Evolutionary conservation across 2,329 filamentous ascomycete genomes (phyloP).

Genomic region (Akanthomyces dipterigenus): DNA sequence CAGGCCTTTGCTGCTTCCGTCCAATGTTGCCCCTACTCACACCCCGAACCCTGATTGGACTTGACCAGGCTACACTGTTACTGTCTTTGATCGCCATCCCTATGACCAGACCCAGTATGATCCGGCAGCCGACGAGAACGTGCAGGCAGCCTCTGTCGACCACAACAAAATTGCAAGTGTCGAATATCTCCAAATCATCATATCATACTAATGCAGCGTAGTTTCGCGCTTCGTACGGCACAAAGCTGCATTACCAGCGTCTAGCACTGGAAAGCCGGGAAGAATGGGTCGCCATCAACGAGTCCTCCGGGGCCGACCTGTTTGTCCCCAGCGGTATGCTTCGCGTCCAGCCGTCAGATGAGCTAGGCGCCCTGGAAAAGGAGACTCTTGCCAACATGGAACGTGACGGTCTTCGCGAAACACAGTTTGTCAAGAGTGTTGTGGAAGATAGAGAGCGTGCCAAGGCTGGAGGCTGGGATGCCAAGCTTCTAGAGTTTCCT

Average conservation of each 20-base stretch:
- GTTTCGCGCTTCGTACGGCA: constrained; percentile 21
- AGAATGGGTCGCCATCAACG: constrained; percentile 18
- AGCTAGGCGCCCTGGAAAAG: constrained; percentile 17
- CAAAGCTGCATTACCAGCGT: constrained; percentile 20
- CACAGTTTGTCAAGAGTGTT: constrained; percentile 20
- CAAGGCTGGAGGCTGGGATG: constrained; percentile 15
- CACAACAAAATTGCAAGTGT: constrained; percentile 21
- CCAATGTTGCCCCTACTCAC: neutral
- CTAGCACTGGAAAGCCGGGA: constrained; percentile 20
- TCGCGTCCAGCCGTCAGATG: constrained; percentile 18
- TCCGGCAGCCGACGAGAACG: constrained; percentile 12
- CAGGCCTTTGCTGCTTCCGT: neutral
- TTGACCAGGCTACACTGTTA: constrained; percentile 12
- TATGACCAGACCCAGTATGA: constrained; percentile 19
- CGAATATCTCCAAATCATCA: neutral
- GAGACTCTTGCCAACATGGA: constrained; percentile 20
- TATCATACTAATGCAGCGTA: neutral
- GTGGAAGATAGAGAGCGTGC: constrained; percentile 16
- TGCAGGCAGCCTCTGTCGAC: constrained; percentile 20
- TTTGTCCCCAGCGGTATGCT: constrained; percentile 21
- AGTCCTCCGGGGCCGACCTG: constrained; percentile 11
- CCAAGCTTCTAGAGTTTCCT: constrained; percentile 19
- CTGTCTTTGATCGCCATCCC: constrained; percentile 18
- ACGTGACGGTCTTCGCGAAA: constrained; percentile 18
- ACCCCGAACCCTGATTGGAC: neutral